A percentile compares a stretch with the other conserved stretches of the same genome.
phyloP scores from a whole-genome alignment of 805 yeast genomes.

The Isabelozyma gotoi region DNA sequence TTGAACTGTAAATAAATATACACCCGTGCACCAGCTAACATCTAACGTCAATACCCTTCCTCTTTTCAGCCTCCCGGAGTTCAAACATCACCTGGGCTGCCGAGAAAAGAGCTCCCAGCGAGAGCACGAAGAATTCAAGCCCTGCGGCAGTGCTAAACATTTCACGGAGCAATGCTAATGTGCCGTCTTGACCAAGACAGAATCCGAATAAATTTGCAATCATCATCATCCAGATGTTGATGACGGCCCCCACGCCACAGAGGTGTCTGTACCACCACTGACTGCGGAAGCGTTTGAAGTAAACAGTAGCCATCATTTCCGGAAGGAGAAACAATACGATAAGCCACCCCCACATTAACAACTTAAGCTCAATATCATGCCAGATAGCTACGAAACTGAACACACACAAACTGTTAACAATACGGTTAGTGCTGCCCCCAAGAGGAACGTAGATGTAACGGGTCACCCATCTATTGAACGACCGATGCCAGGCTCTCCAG shows the following conservation, averaged over 20 bases:
- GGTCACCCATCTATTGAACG: constrained; percentile 86
- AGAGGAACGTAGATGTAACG: constrained; percentile 88
- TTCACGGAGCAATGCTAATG: constrained; percentile 58
- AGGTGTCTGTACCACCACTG: constrained; percentile 74
- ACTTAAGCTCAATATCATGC: constrained; percentile 92
- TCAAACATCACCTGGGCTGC: constrained; percentile 96
- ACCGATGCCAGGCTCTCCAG: constrained; percentile 99
- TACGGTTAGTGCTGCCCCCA: constrained; percentile 77
- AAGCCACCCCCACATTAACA: constrained; percentile 95
- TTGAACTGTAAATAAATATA: neutral
- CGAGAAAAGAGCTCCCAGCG: constrained; percentile 69
- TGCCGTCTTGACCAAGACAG: constrained; percentile 89
- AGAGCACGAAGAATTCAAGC: constrained; percentile 55
- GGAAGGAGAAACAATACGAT: constrained; percentile 85
- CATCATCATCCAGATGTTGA: constrained; percentile 97
- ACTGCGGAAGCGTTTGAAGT: constrained; percentile 38
- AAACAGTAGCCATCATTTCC: constrained; percentile 64
- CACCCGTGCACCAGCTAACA: constrained; percentile 43
- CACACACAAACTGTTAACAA: constrained; percentile 77
- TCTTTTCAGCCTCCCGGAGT: constrained; percentile 78
- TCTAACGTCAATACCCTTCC: constrained; percentile 78
- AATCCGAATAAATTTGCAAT: constrained; percentile 93
- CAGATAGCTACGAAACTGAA: constrained; percentile 95
- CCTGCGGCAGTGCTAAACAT: constrained; percentile 77
- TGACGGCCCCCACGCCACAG: constrained; percentile 85